Evolutionary conservation across 257 asterid genomes (phyloP).

Genomic region (Gentiana straminea): DNA sequence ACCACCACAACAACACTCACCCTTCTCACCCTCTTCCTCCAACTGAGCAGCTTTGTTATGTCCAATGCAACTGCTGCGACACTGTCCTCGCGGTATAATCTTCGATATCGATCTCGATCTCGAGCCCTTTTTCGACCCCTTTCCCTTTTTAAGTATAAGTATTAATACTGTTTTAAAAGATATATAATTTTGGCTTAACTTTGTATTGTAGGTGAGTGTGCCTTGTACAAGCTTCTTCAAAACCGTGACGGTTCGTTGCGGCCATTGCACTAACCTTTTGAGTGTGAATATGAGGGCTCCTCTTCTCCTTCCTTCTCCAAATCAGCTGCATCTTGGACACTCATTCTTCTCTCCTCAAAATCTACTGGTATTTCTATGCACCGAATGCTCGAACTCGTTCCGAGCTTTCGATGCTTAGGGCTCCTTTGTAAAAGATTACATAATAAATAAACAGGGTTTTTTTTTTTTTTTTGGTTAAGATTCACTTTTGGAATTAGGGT

Average conservation of each 20-base stretch:
- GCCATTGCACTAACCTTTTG: constrained; percentile 91
- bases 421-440: too few relatives aligned
- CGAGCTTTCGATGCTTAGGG: too few relatives aligned
- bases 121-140: not conserved
- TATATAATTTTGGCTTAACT: too few relatives aligned
- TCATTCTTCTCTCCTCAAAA: constrained; percentile 81
- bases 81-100: constrained; percentile 78
- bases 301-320: constrained; percentile 60
- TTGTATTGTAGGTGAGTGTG: constrained; percentile 54
- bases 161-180: not conserved
- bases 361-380: constrained; percentile 41
- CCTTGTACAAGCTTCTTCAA: constrained; percentile 90
- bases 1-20: constrained; percentile 26
- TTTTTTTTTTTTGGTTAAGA: too few relatives aligned
- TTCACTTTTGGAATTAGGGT: constrained; percentile 6
- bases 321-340: constrained; percentile 75
- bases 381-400: not conserved
- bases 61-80: constrained; percentile 78
- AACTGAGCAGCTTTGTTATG: constrained; percentile 88
- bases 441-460: too few relatives aligned
- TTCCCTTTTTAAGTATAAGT: not conserved
- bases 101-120: too few relatives aligned
- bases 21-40: constrained; percentile 18
- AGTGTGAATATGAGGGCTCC: constrained; percentile 74
- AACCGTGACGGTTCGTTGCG: constrained; percentile 87